These are phyloP conservation scores for Rugosomyces carneus DNA, from an alignment of 1,284 basidiomycete genomes.

Conservation along the genomic window DNA sequence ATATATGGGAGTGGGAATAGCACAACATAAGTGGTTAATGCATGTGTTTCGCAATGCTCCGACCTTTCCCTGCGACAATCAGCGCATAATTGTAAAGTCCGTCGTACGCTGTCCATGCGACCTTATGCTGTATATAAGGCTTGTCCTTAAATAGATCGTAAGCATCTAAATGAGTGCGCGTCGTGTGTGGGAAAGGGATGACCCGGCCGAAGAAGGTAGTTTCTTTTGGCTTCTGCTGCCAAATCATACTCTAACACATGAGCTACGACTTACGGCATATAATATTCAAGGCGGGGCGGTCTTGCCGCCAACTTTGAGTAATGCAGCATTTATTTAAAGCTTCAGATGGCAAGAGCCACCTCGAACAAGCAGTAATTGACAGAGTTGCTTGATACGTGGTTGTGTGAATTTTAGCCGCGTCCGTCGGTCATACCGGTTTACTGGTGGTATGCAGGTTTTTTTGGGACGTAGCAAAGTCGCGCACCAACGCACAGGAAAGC, in stretches of 20 bases:
- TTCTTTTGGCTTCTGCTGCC: not conserved
- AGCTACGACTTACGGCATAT: not conserved
- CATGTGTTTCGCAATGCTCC: not conserved
- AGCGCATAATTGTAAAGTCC: not conserved
- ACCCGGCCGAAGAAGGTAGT: constrained; percentile 4
- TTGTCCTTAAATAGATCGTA: constrained; percentile 1
- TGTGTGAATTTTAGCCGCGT: not conserved
- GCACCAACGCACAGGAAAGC: not conserved
- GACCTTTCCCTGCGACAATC: not conserved
- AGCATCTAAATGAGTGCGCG: constrained; percentile 1
- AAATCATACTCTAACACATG: not conserved
- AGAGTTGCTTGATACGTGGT: not conserved
- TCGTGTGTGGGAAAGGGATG: not conserved
- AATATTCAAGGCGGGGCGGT: not conserved
- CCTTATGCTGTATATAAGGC: not conserved
- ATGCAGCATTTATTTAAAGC: not conserved
- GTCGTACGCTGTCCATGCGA: not conserved
- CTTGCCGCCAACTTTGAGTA: not conserved
- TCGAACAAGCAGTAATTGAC: not conserved
- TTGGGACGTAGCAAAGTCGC: not conserved
- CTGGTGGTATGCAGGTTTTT: not conserved
- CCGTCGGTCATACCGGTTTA: not conserved
- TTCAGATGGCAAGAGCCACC: not conserved
- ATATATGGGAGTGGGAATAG: not conserved
- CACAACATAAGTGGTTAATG: not conserved